Conservation (phyloP, 768 basidiomycete species). For the Lyophyllum atratum region DNA sequence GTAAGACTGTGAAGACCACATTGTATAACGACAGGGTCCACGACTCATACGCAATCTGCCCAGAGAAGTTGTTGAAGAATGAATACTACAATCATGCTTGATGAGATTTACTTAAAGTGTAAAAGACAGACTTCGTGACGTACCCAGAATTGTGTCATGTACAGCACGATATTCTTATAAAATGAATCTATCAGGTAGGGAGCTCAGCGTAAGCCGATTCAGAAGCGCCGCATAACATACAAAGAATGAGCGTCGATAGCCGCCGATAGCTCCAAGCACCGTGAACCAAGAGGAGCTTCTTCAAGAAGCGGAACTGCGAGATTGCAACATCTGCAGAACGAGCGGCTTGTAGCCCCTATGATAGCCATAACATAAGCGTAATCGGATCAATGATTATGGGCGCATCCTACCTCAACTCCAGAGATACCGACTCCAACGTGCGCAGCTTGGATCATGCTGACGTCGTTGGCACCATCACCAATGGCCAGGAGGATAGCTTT, state of each 20-base stretch:
- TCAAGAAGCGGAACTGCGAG: constrained; percentile 94
- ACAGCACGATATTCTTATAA: constrained; percentile 98
- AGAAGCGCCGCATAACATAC: constrained; percentile 48
- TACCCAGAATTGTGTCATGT: constrained; percentile 99
- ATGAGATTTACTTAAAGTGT: neutral
- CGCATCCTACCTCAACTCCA: constrained; percentile 77
- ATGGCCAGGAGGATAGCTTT: constrained; percentile 94
- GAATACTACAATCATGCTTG: constrained; percentile 69
- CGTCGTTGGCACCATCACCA: constrained; percentile 97
- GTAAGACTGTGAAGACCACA: constrained; percentile 93
- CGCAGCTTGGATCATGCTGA: constrained; percentile 99
- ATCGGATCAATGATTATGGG: neutral
- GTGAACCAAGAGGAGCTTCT: constrained; percentile 94
- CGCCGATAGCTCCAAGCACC: constrained; percentile 99
- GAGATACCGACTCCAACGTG: constrained; percentile 98
- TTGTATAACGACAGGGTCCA: constrained; percentile 99
- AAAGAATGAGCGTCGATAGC: constrained; percentile 92
- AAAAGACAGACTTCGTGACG: constrained; percentile 10
- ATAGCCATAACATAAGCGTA: neutral
- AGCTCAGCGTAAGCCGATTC: constrained; percentile 4
- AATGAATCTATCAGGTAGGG: constrained; percentile 71
- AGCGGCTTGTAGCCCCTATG: constrained; percentile 94
- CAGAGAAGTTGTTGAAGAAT: constrained; percentile 99
- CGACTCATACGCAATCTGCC: constrained; percentile 97
- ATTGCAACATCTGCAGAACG: constrained; percentile 97